These are phyloP conservation scores for Heterobasidion annosum DNA, from an alignment of 1,284 basidiomycete species.

Conservation along the genomic window DNA sequence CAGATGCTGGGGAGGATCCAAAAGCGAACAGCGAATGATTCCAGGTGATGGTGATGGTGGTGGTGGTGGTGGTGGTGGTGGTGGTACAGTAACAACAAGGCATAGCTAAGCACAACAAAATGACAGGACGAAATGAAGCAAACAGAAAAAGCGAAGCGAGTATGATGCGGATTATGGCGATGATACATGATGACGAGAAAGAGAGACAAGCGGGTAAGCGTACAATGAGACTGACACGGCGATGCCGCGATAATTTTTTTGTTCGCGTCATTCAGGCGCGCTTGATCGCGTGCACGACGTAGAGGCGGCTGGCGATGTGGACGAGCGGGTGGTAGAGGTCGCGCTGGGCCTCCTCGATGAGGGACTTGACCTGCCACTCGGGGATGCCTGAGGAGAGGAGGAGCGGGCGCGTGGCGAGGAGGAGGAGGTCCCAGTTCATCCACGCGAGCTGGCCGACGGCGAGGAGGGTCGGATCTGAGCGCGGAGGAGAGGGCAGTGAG, in stretches of 20 bases:
- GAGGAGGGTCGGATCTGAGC: conserved; percentile 27
- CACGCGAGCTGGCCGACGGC: conserved; percentile 60
- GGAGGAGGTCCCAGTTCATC: conserved; percentile 59
- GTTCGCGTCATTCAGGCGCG: too few relatives aligned
- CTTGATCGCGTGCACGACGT: conserved; percentile 49
- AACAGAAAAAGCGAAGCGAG: too few relatives aligned
- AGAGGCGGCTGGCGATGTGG: conserved; percentile 38
- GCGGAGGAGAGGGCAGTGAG: not conserved
- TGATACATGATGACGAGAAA: too few relatives aligned
- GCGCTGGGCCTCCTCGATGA: conserved; percentile 51
- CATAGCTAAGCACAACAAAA: too few relatives aligned
- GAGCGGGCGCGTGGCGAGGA: conserved; percentile 50
- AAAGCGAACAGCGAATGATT: not conserved
- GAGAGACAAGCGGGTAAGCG: not conserved
- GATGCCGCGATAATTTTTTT: too few relatives aligned
- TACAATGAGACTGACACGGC: not conserved
- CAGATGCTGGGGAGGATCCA: conserved; percentile 1
- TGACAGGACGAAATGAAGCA: too few relatives aligned
- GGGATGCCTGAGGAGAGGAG: conserved; percentile 43
- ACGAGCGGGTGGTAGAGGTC: conserved; percentile 56
- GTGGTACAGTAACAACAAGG: not conserved
- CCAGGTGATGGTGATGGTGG: not conserved
- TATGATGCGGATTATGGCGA: too few relatives aligned
- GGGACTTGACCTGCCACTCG: conserved; percentile 38
- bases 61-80: not conserved